These are phyloP conservation scores for Flaveria robusta DNA, from an alignment of 129 eudicot species.

Conservation along the genomic window DNA sequence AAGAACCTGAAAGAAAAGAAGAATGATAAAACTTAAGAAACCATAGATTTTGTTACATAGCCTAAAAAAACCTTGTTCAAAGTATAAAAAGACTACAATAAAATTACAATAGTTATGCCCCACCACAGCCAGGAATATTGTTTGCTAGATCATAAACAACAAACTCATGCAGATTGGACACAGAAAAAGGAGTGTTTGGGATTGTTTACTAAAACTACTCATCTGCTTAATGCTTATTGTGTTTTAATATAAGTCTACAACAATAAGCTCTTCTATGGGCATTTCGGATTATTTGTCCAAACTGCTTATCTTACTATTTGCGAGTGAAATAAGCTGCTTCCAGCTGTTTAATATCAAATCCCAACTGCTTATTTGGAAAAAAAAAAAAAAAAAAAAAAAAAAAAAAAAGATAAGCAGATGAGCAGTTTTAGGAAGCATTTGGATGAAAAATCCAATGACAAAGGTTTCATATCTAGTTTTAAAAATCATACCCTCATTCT, in stretches of 20 bases:
- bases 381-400: too few relatives aligned
- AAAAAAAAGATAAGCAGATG: too few relatives aligned
- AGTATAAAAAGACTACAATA: not conserved
- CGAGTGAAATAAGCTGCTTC: not conserved
- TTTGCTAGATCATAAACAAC: conserved; percentile 25
- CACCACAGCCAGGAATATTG: conserved; percentile 11
- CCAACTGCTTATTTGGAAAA: not conserved
- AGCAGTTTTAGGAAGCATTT: too few relatives aligned
- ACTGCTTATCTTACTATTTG: too few relatives aligned
- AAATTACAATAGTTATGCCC: not conserved
- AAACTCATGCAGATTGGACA: conserved; percentile 4
- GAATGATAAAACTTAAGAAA: not conserved
- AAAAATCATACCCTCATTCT: not conserved
- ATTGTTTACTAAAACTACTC: not conserved
- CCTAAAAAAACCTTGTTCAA: conserved; percentile 7
- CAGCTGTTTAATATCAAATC: not conserved
- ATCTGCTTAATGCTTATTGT: not conserved
- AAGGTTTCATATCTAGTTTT: not conserved
- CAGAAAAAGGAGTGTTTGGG: not conserved
- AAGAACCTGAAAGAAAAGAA: not conserved
- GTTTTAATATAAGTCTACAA: not conserved
- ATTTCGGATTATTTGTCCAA: not conserved
- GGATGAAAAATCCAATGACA: not conserved
- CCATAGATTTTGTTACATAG: not conserved
- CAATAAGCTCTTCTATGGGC: not conserved